phyloP scores from a whole-genome alignment of 129 eudicot species.

The Heracleum sosnowskyi region DNA sequence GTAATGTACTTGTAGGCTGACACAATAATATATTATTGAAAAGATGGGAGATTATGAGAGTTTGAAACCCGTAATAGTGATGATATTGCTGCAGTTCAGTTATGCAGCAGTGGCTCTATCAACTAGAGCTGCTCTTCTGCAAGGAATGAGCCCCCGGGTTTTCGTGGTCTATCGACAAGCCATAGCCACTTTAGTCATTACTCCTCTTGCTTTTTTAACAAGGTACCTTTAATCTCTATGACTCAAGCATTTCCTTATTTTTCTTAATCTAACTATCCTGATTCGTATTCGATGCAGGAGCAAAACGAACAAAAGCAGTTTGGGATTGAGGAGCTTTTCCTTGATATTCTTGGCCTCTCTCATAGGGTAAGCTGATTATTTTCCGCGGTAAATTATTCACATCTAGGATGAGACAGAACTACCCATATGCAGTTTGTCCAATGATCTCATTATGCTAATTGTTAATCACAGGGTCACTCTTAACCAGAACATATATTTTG shows the following conservation, averaged over 20 bases:
- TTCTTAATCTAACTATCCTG: not conserved
- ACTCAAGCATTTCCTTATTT: not conserved
- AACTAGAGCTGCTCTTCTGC: constrained; percentile 64
- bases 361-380: constrained; percentile 37
- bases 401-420: not conserved
- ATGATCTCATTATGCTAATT: not conserved
- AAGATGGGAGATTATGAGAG: constrained; percentile 18
- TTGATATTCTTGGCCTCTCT: constrained; percentile 57
- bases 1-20: not conserved
- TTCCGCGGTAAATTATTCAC: not conserved
- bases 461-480: constrained; percentile 52
- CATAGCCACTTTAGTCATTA: constrained; percentile 47
- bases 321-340: constrained; percentile 64
- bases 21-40: not conserved
- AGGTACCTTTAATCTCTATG: constrained; percentile 24
- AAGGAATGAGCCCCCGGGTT: constrained; percentile 76
- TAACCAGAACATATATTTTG: constrained; percentile 58
- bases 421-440: not conserved
- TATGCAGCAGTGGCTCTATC: constrained; percentile 51
- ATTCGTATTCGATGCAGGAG: constrained; percentile 31
- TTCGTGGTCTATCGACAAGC: constrained; percentile 83
- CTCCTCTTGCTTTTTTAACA: constrained; percentile 57
- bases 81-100: constrained; percentile 57
- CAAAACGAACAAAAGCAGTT: constrained; percentile 21
- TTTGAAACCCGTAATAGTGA: constrained; percentile 47